These are phyloP conservation scores for Leccinum imitatum DNA, from an alignment of 768 basidiomycete genomes.

Conservation along the genomic window DNA sequence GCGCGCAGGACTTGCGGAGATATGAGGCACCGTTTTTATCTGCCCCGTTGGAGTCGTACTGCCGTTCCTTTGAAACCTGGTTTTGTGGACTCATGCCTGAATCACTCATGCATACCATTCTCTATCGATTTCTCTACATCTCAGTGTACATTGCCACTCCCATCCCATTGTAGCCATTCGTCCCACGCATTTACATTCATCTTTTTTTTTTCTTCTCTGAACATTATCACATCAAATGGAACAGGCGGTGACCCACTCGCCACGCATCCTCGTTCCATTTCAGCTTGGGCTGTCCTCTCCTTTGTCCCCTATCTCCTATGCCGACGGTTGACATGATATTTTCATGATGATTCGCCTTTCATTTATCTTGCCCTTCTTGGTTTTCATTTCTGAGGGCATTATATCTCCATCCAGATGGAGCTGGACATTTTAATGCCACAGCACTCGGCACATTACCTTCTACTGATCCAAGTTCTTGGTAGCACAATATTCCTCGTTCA, in stretches of 20 bases:
- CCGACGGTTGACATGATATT: not conserved
- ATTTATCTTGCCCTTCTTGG: slow-evolving; percentile 2
- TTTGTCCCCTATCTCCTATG: slow-evolving; percentile 1
- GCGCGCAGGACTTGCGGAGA: slow-evolving; percentile 32
- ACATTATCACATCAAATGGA: slow-evolving; percentile 4
- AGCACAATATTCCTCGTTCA: not conserved
- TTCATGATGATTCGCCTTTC: slow-evolving; percentile 8
- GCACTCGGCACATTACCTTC: not conserved
- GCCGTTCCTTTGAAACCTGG: not conserved
- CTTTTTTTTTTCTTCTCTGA: not conserved
- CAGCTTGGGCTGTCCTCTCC: slow-evolving; percentile 20
- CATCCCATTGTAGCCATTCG: slow-evolving; percentile 31
- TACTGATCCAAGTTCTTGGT: not conserved
- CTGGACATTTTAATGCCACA: slow-evolving; percentile 16
- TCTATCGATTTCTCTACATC: slow-evolving; percentile 10
- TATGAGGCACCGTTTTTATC: slow-evolving; percentile 6
- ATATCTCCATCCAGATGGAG: slow-evolving; percentile 23
- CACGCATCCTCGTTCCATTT: slow-evolving; percentile 5
- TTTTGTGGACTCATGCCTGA: slow-evolving; percentile 6
- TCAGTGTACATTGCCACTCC: slow-evolving; percentile 32
- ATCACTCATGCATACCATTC: slow-evolving; percentile 23
- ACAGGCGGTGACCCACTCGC: slow-evolving; percentile 1
- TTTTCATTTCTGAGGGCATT: slow-evolving; percentile 1
- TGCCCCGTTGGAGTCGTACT: not conserved
- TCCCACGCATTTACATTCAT: slow-evolving; percentile 28